Conservation (phyloP, 345 rosid species). For the Schrenkiella parvula region DNA sequence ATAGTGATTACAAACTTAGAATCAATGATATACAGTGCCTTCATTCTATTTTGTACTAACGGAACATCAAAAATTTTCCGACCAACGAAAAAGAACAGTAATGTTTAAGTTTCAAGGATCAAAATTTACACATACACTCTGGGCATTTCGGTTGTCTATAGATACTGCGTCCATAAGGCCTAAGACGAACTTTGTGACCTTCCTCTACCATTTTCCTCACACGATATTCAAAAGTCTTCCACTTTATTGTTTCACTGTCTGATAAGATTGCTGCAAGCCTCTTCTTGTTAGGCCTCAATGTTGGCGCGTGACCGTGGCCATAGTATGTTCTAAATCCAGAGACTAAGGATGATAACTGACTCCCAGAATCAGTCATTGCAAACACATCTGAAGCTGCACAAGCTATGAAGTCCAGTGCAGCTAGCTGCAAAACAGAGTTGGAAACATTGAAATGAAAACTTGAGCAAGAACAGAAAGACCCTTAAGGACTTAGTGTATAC, state of each 20-base stretch:
- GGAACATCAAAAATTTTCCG: background rate
- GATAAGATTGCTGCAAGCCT: slow-evolving; percentile 78
- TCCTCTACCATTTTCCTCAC: slow-evolving; percentile 71
- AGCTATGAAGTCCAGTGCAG: slow-evolving; percentile 83
- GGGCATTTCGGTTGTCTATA: slow-evolving; percentile 84
- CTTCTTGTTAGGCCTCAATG: slow-evolving; percentile 83
- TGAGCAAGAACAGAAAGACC: background rate
- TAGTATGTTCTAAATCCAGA: slow-evolving; percentile 84
- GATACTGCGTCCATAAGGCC: slow-evolving; percentile 74
- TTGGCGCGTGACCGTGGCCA: slow-evolving; percentile 66
- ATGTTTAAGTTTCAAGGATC: slow-evolving; percentile 5
- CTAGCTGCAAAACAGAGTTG: slow-evolving; percentile 48
- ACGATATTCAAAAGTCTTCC: slow-evolving; percentile 60
- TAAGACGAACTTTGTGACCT: slow-evolving; percentile 51
- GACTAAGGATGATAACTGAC: slow-evolving; percentile 85
- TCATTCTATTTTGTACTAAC: slow-evolving; percentile 19
- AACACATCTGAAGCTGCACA: slow-evolving; percentile 88
- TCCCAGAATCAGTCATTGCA: slow-evolving; percentile 95
- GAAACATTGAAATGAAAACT: background rate
- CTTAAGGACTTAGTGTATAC: background rate
- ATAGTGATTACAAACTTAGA: slow-evolving; percentile 4
- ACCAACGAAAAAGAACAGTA: background rate
- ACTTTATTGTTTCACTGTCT: slow-evolving; percentile 48
- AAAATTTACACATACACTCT: slow-evolving; percentile 67
- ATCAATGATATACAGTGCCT: slow-evolving; percentile 6